phyloP scores from a whole-genome alignment of 163 green algal species.

The Prototheca cutis region DNA sequence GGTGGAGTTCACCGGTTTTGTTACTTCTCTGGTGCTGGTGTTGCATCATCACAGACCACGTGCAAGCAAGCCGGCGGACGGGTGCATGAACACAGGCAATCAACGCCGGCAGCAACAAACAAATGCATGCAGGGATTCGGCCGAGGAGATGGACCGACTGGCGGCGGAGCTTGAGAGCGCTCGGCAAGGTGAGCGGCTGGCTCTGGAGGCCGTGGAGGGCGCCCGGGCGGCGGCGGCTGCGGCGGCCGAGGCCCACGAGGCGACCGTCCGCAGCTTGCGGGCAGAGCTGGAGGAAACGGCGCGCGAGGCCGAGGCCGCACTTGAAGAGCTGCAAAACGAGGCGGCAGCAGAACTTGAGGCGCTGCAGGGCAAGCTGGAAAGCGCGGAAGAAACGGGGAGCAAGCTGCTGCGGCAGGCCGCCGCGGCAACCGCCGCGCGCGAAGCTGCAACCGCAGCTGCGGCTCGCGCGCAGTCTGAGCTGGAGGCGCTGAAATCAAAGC shows the following conservation, averaged over 20 bases:
- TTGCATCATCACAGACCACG: too few relatives aligned
- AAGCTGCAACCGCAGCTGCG: background rate
- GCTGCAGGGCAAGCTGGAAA: slow-evolving; percentile 1
- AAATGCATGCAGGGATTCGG: background rate
- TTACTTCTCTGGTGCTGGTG: too few relatives aligned
- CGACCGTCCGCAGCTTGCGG: background rate
- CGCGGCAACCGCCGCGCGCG: background rate
- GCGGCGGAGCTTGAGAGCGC: background rate
- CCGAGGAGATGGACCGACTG: background rate
- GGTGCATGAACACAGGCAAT: too few relatives aligned
- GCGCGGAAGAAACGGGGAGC: background rate
- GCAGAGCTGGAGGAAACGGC: slow-evolving; percentile 1
- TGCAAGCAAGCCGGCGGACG: too few relatives aligned
- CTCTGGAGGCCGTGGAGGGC: background rate
- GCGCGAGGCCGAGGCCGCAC: background rate
- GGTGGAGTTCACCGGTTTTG: too few relatives aligned
- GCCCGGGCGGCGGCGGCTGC: slow-evolving; percentile 3
- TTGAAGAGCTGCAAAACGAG: slow-evolving; percentile 1
- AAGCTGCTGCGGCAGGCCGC: slow-evolving; percentile 4
- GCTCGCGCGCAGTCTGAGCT: background rate
- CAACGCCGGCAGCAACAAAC: too few relatives aligned
- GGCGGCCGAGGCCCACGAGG: background rate
- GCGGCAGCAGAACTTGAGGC: background rate
- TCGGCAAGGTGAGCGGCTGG: background rate
- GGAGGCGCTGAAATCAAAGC: background rate